Percentiles rank a stretch among this genome's conserved stretches.
These are phyloP conservation scores for Pleurotus eryngii DNA, from an alignment of 768 basidiomycete species.

Conservation along the genomic window DNA sequence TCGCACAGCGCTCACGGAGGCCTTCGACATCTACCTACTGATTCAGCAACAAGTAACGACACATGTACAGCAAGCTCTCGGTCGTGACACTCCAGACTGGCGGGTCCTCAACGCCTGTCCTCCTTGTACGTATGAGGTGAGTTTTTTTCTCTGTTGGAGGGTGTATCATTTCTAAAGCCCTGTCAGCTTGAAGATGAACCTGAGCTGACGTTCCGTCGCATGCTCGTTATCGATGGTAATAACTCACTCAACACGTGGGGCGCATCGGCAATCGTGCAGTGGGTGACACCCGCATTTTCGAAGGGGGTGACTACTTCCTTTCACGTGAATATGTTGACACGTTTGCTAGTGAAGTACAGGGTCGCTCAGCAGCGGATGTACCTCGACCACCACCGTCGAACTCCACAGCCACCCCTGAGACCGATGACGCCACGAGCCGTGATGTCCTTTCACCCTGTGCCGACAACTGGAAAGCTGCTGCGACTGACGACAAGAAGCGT, in stretches of 20 bases:
- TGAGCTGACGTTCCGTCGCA: background rate
- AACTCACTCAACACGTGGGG: background rate
- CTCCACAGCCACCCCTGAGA: background rate
- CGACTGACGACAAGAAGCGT: background rate
- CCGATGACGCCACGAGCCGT: background rate
- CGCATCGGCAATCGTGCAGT: slow-evolving; percentile 7
- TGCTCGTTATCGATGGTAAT: slow-evolving; percentile 3
- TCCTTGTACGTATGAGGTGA: slow-evolving; percentile 21
- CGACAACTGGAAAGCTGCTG: slow-evolving; percentile 7
- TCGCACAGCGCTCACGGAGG: slow-evolving; percentile 21
- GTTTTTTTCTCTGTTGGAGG: slow-evolving; percentile 6
- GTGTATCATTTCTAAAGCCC: background rate
- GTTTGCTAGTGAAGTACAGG: slow-evolving; percentile 2
- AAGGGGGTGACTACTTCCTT: slow-evolving; percentile 2
- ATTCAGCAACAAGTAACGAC: slow-evolving; percentile 10
- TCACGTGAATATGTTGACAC: slow-evolving; percentile 1
- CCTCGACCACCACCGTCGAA: background rate
- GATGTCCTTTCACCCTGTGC: background rate
- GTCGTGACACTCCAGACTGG: slow-evolving; percentile 20
- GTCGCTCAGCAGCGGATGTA: background rate
- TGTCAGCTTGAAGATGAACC: slow-evolving; percentile 1
- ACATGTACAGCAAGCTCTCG: slow-evolving; percentile 17
- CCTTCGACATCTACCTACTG: slow-evolving; percentile 21
- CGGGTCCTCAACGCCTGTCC: slow-evolving; percentile 23
- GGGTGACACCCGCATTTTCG: slow-evolving; percentile 3